Evolutionary conservation across 352 stramenopile genomes (phyloP), one percentile per base, ranked within the genome.

Genomic region (Phytophthora macrochlamydospora): DNA sequence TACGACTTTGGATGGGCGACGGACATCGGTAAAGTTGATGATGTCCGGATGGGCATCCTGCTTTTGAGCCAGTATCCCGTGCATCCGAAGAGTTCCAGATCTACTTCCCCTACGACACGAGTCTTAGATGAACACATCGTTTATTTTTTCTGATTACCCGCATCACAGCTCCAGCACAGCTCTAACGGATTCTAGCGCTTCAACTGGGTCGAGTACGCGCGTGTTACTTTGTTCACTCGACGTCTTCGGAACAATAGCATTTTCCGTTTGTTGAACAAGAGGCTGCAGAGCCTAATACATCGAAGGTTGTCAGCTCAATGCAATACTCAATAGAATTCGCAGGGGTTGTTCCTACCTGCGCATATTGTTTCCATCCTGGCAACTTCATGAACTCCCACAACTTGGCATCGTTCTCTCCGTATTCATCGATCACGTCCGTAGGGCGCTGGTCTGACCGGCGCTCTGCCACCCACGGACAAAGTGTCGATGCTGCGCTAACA

Each of bases 381-480:
- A 78, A 30, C 31, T 67, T 73, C 24, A 68, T 51, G 31, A 75
- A 76, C 9, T 69, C 52, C 56, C 59, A 71, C 30, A 75, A 30
- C 44, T 66, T 66, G 3, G 58, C 43, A 51, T 65, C 56, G 45
- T 66, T 67, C 33, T 75, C 64, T 9, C 60, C 55, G 13, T 70
- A 68, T 14, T 71, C 58, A 33, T 66, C 55, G 11, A 67, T 51
- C 44, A 51, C 56, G 45, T 14, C 43, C 6, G n/a, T 48, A 18
- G 24, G 51, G 5, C 28, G 33, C 14, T 57, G 18, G 40, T 46
- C 55, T 12, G 59, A 60, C 32, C 72, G 64, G 8, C 59, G 58
- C 2, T 8, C 58, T 7, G 61, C 32, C 33, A 90, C 60, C 83
- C 81, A 90, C 13, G 83, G 81, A 55, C 83, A 92, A 63, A 92